phyloP scores from a whole-genome alignment of 257 asterid genomes.

The Rhazya stricta region DNA sequence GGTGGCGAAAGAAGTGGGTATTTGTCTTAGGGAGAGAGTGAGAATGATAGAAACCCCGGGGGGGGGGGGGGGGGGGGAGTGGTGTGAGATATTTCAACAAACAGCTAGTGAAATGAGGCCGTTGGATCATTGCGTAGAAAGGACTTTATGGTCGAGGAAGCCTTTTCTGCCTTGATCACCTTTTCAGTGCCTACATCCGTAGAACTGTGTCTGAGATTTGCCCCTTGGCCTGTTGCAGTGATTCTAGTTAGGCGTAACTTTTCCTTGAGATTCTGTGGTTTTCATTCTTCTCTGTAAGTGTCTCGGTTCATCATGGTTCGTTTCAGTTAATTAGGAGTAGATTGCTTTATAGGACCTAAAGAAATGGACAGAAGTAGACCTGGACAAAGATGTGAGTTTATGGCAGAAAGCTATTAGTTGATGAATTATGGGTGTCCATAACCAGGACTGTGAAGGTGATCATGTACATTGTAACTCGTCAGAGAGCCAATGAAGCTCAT shows the following conservation, averaged over 20 bases:
- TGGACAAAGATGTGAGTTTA: too few relatives aligned
- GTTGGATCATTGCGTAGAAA: constrained; percentile 35
- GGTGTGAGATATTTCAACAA: constrained; percentile 68
- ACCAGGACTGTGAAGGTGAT: too few relatives aligned
- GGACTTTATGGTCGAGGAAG: constrained; percentile 22
- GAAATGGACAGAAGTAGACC: too few relatives aligned
- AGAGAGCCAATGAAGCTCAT: neutral
- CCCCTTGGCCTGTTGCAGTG: neutral
- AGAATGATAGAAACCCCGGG: too few relatives aligned
- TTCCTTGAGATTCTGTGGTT: neutral
- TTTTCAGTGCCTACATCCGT: neutral
- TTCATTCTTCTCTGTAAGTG: neutral
- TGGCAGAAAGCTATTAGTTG: too few relatives aligned
- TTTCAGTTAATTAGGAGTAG: too few relatives aligned
- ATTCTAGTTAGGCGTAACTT: neutral
- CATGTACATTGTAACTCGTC: too few relatives aligned
- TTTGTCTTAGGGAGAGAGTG: constrained; percentile 30
- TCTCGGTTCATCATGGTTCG: too few relatives aligned
- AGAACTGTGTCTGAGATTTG: neutral
- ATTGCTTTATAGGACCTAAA: too few relatives aligned
- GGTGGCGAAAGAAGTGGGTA: constrained; percentile 33
- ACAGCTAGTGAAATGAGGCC: constrained; percentile 75
- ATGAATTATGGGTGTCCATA: too few relatives aligned
- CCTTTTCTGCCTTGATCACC: neutral
- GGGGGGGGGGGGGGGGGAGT: constrained; percentile 9